Conservation (phyloP, 805 yeast genomes). For the Cyberlindnera mycetangii region DNA sequence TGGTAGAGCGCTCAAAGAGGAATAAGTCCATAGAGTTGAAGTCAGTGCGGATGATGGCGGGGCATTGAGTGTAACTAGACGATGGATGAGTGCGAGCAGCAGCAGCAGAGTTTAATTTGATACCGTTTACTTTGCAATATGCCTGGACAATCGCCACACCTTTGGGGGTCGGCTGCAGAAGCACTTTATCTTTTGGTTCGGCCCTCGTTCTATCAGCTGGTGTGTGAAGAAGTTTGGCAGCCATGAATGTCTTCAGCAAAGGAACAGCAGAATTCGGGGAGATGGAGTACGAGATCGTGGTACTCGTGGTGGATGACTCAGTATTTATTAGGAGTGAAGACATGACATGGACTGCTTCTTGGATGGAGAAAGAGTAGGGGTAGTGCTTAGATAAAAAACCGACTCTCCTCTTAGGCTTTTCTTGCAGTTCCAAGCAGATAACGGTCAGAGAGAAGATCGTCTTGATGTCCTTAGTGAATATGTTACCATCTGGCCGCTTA, state of each 20-base stretch:
- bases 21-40: constrained; percentile 74
- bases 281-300: constrained; percentile 53
- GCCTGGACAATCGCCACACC: constrained; percentile 70
- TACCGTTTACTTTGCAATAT: constrained; percentile 57
- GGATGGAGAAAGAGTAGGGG: constrained; percentile 52
- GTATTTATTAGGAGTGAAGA: constrained; percentile 43
- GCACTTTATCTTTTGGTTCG: constrained; percentile 38
- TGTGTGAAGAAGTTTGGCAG: constrained; percentile 63
- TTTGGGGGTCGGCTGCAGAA: constrained; percentile 86
- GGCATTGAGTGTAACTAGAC: constrained; percentile 32
- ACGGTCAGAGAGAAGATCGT: constrained; percentile 56
- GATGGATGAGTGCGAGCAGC: too few relatives aligned
- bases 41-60: constrained; percentile 45
- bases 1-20: constrained; percentile 58
- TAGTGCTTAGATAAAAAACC: constrained; percentile 32
- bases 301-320: constrained; percentile 47
- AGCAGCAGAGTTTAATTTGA: constrained; percentile 27
- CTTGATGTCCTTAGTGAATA: constrained; percentile 55
- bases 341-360: constrained; percentile 54
- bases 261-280: constrained; percentile 46
- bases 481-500: constrained; percentile 50
- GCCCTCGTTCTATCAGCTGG: constrained; percentile 71
- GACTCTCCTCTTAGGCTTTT: constrained; percentile 27
- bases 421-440: constrained; percentile 39
- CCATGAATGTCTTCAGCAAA: constrained; percentile 50